Evolutionary conservation across 208 protist species (phyloP).

Genomic region (Acanthamoeba triangularis): DNA sequence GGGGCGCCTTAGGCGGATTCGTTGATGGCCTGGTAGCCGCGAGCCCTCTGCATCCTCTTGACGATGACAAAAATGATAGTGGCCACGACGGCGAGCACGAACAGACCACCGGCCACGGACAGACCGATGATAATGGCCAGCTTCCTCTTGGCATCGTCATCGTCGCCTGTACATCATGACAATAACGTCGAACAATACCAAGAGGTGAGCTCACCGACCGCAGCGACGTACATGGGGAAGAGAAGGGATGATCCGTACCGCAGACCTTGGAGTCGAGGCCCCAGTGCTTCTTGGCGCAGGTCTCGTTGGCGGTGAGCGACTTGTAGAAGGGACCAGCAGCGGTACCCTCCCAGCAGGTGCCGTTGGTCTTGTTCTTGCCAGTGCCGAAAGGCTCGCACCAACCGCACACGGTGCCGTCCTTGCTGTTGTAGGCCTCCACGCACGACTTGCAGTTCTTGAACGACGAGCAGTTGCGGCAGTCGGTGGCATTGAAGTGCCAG

Average conservation of each 20-base stretch:
- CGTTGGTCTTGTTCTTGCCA: background rate
- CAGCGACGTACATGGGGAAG: background rate
- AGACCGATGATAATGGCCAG: slow-evolving; percentile 54
- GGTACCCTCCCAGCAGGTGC: slow-evolving; percentile 50
- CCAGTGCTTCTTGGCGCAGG: slow-evolving; percentile 3
- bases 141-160: slow-evolving; percentile 10
- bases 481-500: slow-evolving; percentile 27
- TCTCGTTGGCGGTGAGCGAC: background rate
- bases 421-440: slow-evolving; percentile 36
- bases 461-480: slow-evolving; percentile 51
- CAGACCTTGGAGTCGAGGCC: background rate
- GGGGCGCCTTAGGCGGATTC: background rate
- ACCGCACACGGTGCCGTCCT: slow-evolving; percentile 19
- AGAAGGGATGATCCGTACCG: background rate
- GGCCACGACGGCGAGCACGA: slow-evolving; percentile 5
- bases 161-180: background rate
- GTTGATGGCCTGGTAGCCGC: slow-evolving; percentile 55
- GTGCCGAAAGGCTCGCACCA: background rate
- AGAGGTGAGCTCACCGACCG: background rate
- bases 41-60: slow-evolving; percentile 23
- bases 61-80: slow-evolving; percentile 45
- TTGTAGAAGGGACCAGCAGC: slow-evolving; percentile 37
- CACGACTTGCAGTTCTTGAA: slow-evolving; percentile 53
- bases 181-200: background rate
- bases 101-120: slow-evolving; percentile 31